Percentiles rank a stretch among this genome's conserved stretches.
These are phyloP conservation scores for Seiridium unicorne DNA, from an alignment of 2,329 filamentous ascomycete genomes.

Conservation along the genomic window DNA sequence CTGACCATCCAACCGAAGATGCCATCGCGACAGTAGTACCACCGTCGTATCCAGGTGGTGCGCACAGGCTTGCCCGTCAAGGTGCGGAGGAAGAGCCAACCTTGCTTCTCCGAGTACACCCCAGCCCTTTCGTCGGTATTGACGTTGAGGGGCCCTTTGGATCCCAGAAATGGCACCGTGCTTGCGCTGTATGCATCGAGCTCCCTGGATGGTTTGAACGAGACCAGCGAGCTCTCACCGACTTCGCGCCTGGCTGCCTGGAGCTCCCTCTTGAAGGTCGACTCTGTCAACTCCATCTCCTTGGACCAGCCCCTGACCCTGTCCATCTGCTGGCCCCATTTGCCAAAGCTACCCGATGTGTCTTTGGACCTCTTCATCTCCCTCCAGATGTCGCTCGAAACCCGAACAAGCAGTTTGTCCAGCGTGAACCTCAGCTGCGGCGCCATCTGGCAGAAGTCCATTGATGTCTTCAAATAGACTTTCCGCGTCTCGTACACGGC, in stretches of 20 bases:
- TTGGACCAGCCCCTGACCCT: constrained; percentile 88
- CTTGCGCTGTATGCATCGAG: constrained; percentile 89
- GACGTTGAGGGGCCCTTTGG: constrained; percentile 63
- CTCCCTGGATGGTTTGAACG: constrained; percentile 80
- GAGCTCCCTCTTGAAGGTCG: constrained; percentile 78
- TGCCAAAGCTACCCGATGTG: constrained; percentile 59
- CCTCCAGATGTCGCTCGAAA: constrained; percentile 85
- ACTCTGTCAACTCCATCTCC: constrained; percentile 90
- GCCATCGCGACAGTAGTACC: constrained; percentile 94
- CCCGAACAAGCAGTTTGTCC: constrained; percentile 80
- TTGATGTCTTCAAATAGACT: constrained; percentile 82
- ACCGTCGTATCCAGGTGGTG: constrained; percentile 85
- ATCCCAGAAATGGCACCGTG: constrained; percentile 84
- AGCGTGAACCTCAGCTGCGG: constrained; percentile 82
- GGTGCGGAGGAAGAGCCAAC: constrained; percentile 85
- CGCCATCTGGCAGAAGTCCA: constrained; percentile 89
- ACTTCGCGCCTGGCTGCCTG: constrained; percentile 77
- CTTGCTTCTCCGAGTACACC: constrained; percentile 77
- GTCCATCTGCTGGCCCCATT: constrained; percentile 80
- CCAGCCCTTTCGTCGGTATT: constrained; percentile 51
- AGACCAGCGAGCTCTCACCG: constrained; percentile 70
- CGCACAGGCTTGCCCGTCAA: constrained; percentile 84
- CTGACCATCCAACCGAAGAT: constrained; percentile 95
- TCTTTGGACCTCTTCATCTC: constrained; percentile 77
- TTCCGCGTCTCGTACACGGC: constrained; percentile 91